Percentiles rank a stretch among this genome's conserved stretches.
Conservation (phyloP, 495 filamentous ascomycete species). For the Podospora bellae-mahoneyi region DNA sequence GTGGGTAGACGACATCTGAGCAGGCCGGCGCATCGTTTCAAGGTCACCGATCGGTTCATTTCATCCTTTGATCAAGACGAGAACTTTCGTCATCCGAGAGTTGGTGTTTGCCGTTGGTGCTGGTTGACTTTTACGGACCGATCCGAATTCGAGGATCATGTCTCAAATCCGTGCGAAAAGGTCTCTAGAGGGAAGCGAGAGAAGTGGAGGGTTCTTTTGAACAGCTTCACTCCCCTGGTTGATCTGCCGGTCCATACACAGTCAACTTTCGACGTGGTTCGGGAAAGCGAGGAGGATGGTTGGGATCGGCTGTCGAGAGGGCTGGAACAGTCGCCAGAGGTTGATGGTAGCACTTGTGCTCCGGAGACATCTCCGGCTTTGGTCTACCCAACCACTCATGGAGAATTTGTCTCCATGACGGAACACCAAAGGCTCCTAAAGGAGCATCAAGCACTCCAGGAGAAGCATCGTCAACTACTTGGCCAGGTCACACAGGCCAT, state of each 20-base stretch:
- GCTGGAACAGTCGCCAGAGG: constrained; percentile 1
- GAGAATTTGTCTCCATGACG: constrained; percentile 11
- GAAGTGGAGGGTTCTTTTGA: constrained; percentile 33
- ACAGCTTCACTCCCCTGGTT: constrained; percentile 31
- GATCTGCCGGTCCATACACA: not conserved
- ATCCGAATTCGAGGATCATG: constrained; percentile 25
- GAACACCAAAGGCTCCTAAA: constrained; percentile 24
- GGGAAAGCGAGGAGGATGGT: constrained; percentile 14
- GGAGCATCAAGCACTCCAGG: constrained; percentile 22
- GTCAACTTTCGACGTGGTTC: not conserved
- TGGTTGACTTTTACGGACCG: constrained; percentile 29
- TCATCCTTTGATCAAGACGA: constrained; percentile 33
- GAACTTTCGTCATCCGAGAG: constrained; percentile 26
- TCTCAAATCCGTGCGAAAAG: constrained; percentile 24
- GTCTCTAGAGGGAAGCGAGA: constrained; percentile 37
- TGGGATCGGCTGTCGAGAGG: constrained; percentile 9
- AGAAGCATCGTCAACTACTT: constrained; percentile 23
- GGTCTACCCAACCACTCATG: not conserved
- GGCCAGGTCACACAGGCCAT: constrained; percentile 21
- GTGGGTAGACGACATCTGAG: constrained; percentile 30
- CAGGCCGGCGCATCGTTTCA: constrained; percentile 33
- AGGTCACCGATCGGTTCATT: constrained; percentile 27
- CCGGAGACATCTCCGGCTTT: constrained; percentile 15
- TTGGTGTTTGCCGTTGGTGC: constrained; percentile 33
- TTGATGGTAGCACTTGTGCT: not conserved